Evolutionary conservation across 192 early-diverging fungal genomes (phyloP).

Genomic region (Entomortierella beljakovae): DNA sequence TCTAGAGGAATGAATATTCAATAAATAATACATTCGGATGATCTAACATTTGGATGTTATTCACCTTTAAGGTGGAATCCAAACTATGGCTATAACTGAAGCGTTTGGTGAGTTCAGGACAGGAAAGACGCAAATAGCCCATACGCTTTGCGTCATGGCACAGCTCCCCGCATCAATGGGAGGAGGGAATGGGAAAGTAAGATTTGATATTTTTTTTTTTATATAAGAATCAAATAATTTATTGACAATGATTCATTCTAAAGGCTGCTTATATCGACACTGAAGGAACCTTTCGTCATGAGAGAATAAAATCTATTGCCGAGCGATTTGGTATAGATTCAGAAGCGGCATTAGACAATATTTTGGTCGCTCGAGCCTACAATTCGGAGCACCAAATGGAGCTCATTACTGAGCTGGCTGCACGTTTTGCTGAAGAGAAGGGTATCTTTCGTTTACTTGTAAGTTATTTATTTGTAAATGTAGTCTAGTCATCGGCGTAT

Average conservation of each 20-base stretch:
- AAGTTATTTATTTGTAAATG: constrained; percentile 7
- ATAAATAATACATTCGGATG: no score
- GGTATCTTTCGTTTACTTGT: constrained; percentile 70
- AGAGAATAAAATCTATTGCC: constrained; percentile 81
- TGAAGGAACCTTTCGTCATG: constrained; percentile 86
- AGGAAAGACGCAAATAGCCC: constrained; percentile 86
- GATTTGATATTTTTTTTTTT: background rate
- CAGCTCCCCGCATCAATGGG: constrained; percentile 80
- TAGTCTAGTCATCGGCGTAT: no score
- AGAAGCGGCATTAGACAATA: constrained; percentile 79
- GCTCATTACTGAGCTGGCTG: constrained; percentile 78
- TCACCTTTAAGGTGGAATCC: constrained; percentile 69
- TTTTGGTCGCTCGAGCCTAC: constrained; percentile 81
- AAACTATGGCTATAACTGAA: constrained; percentile 87
- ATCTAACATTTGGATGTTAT: background rate
- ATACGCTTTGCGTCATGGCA: constrained; percentile 81
- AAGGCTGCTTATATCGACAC: constrained; percentile 65
- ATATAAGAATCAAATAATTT: background rate
- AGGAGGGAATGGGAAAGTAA: constrained; percentile 81
- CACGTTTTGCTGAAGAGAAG: constrained; percentile 76
- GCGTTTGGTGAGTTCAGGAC: constrained; percentile 91
- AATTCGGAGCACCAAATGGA: constrained; percentile 90
- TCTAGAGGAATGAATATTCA: no score
- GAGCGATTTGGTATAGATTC: constrained; percentile 72
- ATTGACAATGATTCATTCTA: background rate